These are phyloP conservation scores for Tuber indicum DNA, from an alignment of 495 filamentous ascomycete species.

Conservation along the genomic window DNA sequence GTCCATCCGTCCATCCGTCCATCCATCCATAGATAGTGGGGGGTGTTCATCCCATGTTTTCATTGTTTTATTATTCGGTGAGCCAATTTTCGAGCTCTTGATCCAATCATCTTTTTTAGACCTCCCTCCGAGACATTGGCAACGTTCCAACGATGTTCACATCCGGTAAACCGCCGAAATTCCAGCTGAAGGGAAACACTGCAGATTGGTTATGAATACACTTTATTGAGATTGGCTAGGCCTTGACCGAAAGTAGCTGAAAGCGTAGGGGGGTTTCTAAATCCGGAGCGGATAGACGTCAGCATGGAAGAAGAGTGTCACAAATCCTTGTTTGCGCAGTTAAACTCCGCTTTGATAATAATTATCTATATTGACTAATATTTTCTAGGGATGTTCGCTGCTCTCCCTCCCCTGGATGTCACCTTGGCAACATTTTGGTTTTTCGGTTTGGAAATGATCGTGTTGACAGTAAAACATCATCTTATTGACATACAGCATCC, in stretches of 20 bases:
- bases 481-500: neutral
- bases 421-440: neutral
- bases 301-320: neutral
- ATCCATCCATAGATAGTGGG: neutral
- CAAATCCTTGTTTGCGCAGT: neutral
- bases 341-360: neutral
- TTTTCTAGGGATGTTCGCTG: neutral
- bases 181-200: neutral
- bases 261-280: neutral
- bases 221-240: neutral
- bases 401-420: neutral
- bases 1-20: neutral
- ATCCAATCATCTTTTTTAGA: neutral
- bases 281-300: neutral
- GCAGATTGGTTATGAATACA: neutral
- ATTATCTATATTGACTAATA: neutral
- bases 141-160: neutral
- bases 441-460: slow-evolving; percentile 2
- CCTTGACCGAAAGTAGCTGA: neutral
- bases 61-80: neutral
- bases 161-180: neutral
- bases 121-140: neutral
- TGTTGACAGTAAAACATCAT: neutral
- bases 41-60: neutral
- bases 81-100: neutral